phyloP scores from a whole-genome alignment of 352 stramenopile species.

The Elongisporangium undulatum region DNA sequence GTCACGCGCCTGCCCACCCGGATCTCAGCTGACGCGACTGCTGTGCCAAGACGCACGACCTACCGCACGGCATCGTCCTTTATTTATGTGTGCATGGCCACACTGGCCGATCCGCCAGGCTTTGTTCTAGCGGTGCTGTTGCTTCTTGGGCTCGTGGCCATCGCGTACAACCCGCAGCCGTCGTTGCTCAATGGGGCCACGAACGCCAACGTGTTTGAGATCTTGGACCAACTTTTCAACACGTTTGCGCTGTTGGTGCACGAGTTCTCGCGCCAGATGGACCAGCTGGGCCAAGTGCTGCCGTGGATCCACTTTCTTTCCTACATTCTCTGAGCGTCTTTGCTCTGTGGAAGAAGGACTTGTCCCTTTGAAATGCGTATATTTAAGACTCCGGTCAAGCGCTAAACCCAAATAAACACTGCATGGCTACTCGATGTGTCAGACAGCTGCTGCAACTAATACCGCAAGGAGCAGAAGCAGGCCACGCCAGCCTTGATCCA shows the following conservation, averaged over 20 bases:
- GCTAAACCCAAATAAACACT: neutral
- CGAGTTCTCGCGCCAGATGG: constrained; percentile 53
- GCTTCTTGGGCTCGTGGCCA: constrained; percentile 53
- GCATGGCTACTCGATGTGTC: neutral
- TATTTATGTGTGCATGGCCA: constrained; percentile 64
- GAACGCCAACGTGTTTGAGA: constrained; percentile 20
- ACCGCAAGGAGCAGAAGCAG: constrained; percentile 91
- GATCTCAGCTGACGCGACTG: constrained; percentile 1
- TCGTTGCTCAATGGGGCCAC: constrained; percentile 2
- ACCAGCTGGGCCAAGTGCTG: constrained; percentile 49
- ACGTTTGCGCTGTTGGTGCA: constrained; percentile 56
- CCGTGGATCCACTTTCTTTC: constrained; percentile 57
- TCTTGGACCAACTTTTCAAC: constrained; percentile 59
- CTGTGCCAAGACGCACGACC: constrained; percentile 29
- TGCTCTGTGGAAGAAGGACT: neutral
- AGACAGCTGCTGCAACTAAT: constrained; percentile 51
- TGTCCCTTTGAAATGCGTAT: constrained; percentile 1
- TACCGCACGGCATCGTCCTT: constrained; percentile 66
- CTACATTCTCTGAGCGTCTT: constrained; percentile 35
- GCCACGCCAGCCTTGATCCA: constrained; percentile 96
- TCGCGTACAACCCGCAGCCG: constrained; percentile 52
- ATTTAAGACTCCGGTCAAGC: neutral
- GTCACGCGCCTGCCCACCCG: constrained; percentile 15
- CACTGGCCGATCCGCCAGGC: constrained; percentile 60
- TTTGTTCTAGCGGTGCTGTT: constrained; percentile 73